Conservation (phyloP, 345 rosid genomes). For the Linum trigynum region DNA sequence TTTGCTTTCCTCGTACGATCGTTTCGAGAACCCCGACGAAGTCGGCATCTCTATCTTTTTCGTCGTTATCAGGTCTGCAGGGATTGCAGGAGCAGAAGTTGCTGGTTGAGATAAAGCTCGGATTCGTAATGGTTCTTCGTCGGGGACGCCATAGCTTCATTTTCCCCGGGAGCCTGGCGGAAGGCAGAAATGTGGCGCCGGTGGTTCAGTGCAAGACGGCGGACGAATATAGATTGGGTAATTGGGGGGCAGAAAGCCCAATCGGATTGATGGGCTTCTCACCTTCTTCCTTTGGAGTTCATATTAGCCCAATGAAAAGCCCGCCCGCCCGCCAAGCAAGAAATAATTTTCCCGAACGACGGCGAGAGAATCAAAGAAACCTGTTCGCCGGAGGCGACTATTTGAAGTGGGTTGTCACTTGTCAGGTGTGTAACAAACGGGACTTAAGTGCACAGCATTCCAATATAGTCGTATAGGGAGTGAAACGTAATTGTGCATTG, state of each 20-base stretch:
- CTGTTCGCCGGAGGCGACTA: too few relatives aligned
- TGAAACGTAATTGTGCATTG: too few relatives aligned
- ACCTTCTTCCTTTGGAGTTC: too few relatives aligned
- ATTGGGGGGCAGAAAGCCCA: too few relatives aligned
- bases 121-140: not conserved
- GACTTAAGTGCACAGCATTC: too few relatives aligned
- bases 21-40: constrained; percentile 35
- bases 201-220: not conserved
- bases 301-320: not conserved
- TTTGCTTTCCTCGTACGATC: constrained; percentile 56
- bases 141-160: not conserved
- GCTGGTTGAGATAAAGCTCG: not conserved
- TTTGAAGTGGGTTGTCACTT: too few relatives aligned
- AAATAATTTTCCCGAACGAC: too few relatives aligned
- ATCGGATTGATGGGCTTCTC: too few relatives aligned
- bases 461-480: too few relatives aligned
- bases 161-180: not conserved
- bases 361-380: too few relatives aligned
- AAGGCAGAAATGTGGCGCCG: not conserved
- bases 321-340: not conserved
- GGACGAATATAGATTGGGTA: not conserved
- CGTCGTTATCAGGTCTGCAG: constrained; percentile 14
- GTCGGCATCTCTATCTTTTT: constrained; percentile 25
- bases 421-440: too few relatives aligned
- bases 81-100: not conserved